These are phyloP conservation scores for Tetrahymena malaccensis DNA, from an alignment of 73 alveolate genomes.

Conservation along the genomic window DNA sequence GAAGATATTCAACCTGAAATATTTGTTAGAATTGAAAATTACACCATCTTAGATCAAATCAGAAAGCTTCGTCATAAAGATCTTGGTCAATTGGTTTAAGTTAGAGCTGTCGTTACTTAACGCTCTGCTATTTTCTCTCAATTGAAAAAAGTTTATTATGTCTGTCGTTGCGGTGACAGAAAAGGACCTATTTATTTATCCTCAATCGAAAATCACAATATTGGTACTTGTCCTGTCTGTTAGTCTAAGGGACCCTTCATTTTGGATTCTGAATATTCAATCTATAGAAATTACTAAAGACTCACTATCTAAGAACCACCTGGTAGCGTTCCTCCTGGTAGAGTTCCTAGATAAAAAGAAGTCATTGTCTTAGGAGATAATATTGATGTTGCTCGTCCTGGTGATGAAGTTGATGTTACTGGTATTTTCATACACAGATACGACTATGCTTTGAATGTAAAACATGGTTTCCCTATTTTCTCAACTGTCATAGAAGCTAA, in stretches of 20 bases:
- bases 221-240: conserved; percentile 91
- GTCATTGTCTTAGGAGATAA: conserved; percentile 93
- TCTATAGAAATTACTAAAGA: conserved; percentile 95
- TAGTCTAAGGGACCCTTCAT: conserved; percentile 93
- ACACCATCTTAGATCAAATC: conserved; percentile 86
- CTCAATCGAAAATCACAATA: conserved; percentile 62
- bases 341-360: conserved; percentile 98
- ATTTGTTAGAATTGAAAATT: conserved; percentile 85
- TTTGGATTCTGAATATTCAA: conserved; percentile 70
- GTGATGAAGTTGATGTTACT: conserved; percentile 98
- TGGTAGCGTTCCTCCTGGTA: conserved; percentile 99
- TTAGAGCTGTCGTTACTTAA: conserved; percentile 96
- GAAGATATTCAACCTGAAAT: conserved; percentile 83
- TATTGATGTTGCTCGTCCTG: conserved; percentile 99
- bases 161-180: conserved; percentile 94
- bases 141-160: conserved; percentile 75
- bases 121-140: conserved; percentile 95
- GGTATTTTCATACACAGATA: conserved; percentile 89
- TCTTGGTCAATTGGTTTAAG: conserved; percentile 89
- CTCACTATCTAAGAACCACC: conserved; percentile 98
- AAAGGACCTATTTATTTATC: conserved; percentile 93
- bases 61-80: conserved; percentile 91
- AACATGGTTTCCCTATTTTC: conserved; percentile 97
- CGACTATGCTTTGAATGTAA: conserved; percentile 88
- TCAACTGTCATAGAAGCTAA: conserved; percentile 93